Evolutionary conservation across 2,329 filamentous ascomycete genomes (phyloP).

Genomic region (Conoideocrella luteorostrata): DNA sequence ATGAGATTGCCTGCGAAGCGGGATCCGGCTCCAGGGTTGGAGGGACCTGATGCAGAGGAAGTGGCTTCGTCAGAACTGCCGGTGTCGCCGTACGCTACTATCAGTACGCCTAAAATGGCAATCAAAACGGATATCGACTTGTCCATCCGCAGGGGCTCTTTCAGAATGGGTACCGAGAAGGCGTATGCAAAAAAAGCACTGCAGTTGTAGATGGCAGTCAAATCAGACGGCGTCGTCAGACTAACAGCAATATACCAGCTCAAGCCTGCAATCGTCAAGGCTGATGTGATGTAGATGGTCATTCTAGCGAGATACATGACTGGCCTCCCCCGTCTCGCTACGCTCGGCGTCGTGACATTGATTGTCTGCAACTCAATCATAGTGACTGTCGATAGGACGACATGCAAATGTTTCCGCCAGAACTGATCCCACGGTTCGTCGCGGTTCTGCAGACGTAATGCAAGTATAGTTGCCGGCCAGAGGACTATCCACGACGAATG

Average conservation of each 20-base stretch:
- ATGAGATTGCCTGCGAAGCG: constrained; percentile 81
- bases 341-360: constrained; percentile 46
- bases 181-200: constrained; percentile 98
- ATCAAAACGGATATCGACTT: constrained; percentile 83
- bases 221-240: constrained; percentile 83
- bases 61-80: constrained; percentile 39
- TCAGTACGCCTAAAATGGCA: constrained; percentile 80
- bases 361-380: constrained; percentile 82
- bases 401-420: constrained; percentile 60
- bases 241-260: constrained; percentile 96
- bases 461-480: constrained; percentile 77
- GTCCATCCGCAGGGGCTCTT: constrained; percentile 74
- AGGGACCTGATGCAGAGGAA: not conserved
- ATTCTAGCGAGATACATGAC: constrained; percentile 68
- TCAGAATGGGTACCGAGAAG: constrained; percentile 84
- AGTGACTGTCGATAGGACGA: constrained; percentile 51
- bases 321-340: constrained; percentile 33
- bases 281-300: constrained; percentile 75
- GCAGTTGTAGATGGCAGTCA: constrained; percentile 99
- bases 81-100: constrained; percentile 90
- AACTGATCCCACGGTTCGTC: constrained; percentile 76
- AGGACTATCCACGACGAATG: constrained; percentile 90
- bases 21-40: constrained; percentile 41
- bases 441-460: constrained; percentile 74
- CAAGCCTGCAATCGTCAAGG: constrained; percentile 82